phyloP scores from a whole-genome alignment of 176 grass and related monocot genomes.

The Phyllostachys edulis region DNA sequence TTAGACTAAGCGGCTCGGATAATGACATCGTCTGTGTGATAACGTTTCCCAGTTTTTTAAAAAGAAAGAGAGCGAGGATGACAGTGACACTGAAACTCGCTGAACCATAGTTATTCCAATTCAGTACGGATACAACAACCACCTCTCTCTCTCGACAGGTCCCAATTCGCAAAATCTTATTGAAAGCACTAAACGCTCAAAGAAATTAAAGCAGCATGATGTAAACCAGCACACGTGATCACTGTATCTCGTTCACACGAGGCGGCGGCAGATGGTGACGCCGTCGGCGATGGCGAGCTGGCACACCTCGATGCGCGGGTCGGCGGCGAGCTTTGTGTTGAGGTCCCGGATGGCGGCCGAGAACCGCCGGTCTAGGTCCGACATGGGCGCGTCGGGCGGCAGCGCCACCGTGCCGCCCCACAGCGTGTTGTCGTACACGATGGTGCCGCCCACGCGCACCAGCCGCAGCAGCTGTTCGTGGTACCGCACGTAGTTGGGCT shows the following conservation, averaged over 20 bases:
- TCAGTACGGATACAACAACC: not conserved
- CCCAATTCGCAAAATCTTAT: too few relatives aligned
- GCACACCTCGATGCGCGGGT: slow-evolving; percentile 51
- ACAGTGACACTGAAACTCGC: too few relatives aligned
- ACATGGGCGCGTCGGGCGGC: slow-evolving; percentile 31
- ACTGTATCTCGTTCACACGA: slow-evolving; percentile 4
- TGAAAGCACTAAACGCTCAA: too few relatives aligned
- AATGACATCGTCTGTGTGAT: too few relatives aligned
- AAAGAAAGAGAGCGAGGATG: too few relatives aligned
- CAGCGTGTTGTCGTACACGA: slow-evolving; percentile 74
- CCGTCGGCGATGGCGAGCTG: slow-evolving; percentile 67
- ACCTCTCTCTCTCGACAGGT: too few relatives aligned
- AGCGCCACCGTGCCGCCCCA: slow-evolving; percentile 56
- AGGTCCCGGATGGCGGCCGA: slow-evolving; percentile 25
- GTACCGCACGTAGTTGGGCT: slow-evolving; percentile 57
- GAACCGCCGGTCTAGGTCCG: not conserved
- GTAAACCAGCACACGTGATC: too few relatives aligned
- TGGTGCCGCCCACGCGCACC: slow-evolving; percentile 53
- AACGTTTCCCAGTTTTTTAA: too few relatives aligned
- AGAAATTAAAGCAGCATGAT: too few relatives aligned
- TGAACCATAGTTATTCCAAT: not conserved
- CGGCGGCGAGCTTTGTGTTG: slow-evolving; percentile 34
- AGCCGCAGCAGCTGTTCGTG: slow-evolving; percentile 49
- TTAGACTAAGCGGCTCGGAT: too few relatives aligned
- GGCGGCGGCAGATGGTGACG: slow-evolving; percentile 73